These are phyloP conservation scores for Botrytis medusae DNA, from an alignment of 2,329 filamentous ascomycete species.

Conservation along the genomic window DNA sequence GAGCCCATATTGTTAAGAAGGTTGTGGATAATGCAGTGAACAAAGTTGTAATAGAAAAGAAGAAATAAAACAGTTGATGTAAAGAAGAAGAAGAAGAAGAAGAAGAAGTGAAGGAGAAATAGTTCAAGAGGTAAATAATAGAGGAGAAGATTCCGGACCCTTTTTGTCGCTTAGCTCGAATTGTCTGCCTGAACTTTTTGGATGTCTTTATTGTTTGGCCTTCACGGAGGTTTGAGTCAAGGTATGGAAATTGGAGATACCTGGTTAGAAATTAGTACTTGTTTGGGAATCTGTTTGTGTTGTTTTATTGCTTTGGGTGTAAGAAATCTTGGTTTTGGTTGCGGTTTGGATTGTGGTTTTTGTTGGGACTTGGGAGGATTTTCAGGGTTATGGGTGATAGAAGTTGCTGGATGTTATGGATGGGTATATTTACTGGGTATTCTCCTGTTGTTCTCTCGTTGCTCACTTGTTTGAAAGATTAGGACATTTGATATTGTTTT, in stretches of 20 bases:
- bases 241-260: neutral
- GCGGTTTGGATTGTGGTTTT: neutral
- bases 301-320: neutral
- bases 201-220: neutral
- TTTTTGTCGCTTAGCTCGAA: constrained; percentile 10
- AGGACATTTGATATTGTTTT: neutral
- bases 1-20: neutral
- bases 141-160: neutral
- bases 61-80: neutral
- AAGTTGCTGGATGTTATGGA: neutral
- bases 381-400: neutral
- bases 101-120: neutral
- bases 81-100: neutral
- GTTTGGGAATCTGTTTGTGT: neutral
- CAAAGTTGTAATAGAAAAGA: neutral
- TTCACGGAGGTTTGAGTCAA: neutral
- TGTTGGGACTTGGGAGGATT: neutral
- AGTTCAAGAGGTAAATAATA: neutral
- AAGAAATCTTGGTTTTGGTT: neutral
- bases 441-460: neutral
- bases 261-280: fast-evolving
- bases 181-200: neutral
- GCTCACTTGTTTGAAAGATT: no score
- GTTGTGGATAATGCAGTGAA: neutral
- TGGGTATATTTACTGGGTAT: neutral